A percentile compares a stretch with the other conserved stretches of the same genome.
phyloP scores from a whole-genome alignment of 805 yeast genomes.

The Ogataea pignaliae region DNA sequence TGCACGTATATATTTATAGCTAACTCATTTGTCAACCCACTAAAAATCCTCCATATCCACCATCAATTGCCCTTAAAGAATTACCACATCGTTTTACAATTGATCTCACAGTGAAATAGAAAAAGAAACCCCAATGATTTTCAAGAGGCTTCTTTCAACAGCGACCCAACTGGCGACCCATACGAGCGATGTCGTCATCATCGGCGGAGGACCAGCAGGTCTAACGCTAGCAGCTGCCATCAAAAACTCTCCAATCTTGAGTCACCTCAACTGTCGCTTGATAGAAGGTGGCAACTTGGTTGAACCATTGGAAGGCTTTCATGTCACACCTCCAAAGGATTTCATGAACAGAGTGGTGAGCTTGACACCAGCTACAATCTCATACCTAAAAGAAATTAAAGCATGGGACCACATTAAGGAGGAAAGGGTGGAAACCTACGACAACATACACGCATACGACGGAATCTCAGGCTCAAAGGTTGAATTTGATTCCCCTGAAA shows the following conservation, averaged over 20 bases:
- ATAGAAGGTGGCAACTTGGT: constrained; percentile 67
- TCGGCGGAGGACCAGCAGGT: constrained; percentile 99
- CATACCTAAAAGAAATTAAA: constrained; percentile 63
- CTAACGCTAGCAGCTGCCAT: constrained; percentile 79
- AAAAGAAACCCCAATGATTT: constrained; percentile 7
- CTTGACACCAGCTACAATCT: constrained; percentile 75
- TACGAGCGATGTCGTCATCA: constrained; percentile 67
- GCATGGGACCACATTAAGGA: constrained; percentile 67
- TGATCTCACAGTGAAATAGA: not conserved
- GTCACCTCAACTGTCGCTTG: constrained; percentile 55
- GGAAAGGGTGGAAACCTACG: constrained; percentile 76
- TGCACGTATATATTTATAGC: no score
- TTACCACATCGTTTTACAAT: no score
- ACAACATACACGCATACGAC: constrained; percentile 81
- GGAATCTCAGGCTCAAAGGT: constrained; percentile 68
- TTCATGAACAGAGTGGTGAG: constrained; percentile 82
- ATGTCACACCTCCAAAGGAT: constrained; percentile 37
- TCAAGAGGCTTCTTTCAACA: constrained; percentile 26
- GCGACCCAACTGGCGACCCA: constrained; percentile 10
- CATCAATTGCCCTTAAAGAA: no score
- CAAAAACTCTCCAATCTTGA: constrained; percentile 60
- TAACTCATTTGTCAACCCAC: no score
- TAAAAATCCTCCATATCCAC: no score
- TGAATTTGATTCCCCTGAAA: constrained; percentile 61
- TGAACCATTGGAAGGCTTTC: constrained; percentile 45